Conservation (phyloP, 495 filamentous ascomycete species). For the Cenococcum geophilum region DNA sequence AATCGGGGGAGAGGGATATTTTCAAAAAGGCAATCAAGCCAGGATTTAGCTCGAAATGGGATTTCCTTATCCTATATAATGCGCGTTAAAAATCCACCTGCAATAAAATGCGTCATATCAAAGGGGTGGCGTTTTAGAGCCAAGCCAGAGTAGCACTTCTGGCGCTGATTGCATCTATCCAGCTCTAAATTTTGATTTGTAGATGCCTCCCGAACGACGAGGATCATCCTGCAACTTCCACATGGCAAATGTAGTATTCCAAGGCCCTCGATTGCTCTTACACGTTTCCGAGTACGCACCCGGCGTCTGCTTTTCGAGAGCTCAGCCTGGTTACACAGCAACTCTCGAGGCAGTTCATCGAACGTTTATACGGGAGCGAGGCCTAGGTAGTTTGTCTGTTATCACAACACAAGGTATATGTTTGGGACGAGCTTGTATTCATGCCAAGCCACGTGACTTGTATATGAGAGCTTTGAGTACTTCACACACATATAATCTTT, state of each 20-base stretch:
- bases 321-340: too few relatives aligned
- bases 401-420: too few relatives aligned
- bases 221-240: background rate
- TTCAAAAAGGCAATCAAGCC: background rate
- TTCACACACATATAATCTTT: too few relatives aligned
- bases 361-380: too few relatives aligned
- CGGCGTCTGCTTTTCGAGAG: too few relatives aligned
- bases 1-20: background rate
- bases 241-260: background rate
- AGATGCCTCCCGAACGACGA: background rate
- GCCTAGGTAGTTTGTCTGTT: too few relatives aligned
- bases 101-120: background rate
- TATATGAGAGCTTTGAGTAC: too few relatives aligned
- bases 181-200: background rate
- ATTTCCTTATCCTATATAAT: background rate
- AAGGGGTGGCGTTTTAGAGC: background rate
- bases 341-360: too few relatives aligned
- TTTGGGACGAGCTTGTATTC: too few relatives aligned
- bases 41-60: constrained; percentile 2
- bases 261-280: background rate
- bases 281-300: background rate
- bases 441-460: too few relatives aligned
- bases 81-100: background rate
- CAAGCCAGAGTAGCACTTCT: background rate
- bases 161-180: background rate